A percentile compares a stretch with the other conserved stretches of the same genome.
phyloP scores from a whole-genome alignment of 352 stramenopile genomes.

The Globisporangium rhizosaccharum region DNA sequence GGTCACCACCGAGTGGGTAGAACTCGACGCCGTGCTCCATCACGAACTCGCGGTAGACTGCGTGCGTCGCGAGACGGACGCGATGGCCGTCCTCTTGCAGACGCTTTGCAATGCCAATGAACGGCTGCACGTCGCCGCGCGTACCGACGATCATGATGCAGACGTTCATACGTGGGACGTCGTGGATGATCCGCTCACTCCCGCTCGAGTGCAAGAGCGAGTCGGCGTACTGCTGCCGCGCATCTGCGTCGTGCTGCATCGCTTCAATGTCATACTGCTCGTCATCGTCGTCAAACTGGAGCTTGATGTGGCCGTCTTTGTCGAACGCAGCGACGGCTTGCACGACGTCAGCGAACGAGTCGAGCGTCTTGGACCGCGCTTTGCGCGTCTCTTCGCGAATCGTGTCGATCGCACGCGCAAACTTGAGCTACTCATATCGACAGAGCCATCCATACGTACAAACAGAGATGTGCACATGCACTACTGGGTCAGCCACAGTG shows the following conservation, averaged over 20 bases:
- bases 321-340: constrained; percentile 13
- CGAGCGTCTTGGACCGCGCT: constrained; percentile 7
- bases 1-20: constrained; percentile 64
- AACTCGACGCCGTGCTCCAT: constrained; percentile 68
- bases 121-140: constrained; percentile 82
- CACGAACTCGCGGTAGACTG: constrained; percentile 85
- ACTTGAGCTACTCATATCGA: constrained; percentile 1
- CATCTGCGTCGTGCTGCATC: constrained; percentile 9
- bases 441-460: not conserved
- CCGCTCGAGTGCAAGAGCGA: constrained; percentile 7
- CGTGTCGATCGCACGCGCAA: constrained; percentile 7
- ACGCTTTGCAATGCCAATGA: constrained; percentile 80
- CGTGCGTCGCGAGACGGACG: constrained; percentile 89
- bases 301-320: constrained; percentile 25
- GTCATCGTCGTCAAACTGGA: constrained; percentile 32
- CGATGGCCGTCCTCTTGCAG: constrained; percentile 84
- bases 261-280: constrained; percentile 22
- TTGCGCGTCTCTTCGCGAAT: constrained; percentile 10
- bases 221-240: constrained; percentile 6
- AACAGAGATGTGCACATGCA: not conserved
- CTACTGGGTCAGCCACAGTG: not conserved
- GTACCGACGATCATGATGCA: constrained; percentile 92
- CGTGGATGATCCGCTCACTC: constrained; percentile 2
- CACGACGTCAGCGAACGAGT: constrained; percentile 13
- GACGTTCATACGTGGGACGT: constrained; percentile 47